These are phyloP conservation scores for Musa acuminata DNA, from an alignment of 176 grass and related monocot genomes.

Conservation along the genomic window DNA sequence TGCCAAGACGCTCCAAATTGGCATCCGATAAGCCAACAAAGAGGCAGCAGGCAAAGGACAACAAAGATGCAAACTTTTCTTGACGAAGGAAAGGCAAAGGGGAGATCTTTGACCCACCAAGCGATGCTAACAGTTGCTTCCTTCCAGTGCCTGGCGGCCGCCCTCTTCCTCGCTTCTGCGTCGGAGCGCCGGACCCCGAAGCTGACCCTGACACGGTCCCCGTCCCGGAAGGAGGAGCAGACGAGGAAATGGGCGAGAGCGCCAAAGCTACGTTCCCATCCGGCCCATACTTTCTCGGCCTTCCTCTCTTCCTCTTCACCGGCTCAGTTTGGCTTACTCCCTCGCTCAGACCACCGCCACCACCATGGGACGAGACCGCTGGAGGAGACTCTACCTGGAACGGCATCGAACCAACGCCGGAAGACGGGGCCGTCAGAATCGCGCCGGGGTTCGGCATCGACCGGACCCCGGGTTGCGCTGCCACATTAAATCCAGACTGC, in stretches of 20 bases:
- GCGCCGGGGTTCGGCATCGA: constrained; percentile 14
- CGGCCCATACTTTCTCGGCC: constrained; percentile 22
- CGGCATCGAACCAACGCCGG: not conserved
- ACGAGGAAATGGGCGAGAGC: constrained; percentile 7
- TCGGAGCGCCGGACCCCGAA: not conserved
- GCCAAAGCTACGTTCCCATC: constrained; percentile 9
- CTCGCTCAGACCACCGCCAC: not conserved
- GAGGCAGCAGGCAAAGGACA: not conserved
- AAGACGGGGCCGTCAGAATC: constrained; percentile 2
- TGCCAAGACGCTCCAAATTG: not conserved
- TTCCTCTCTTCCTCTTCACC: constrained; percentile 30
- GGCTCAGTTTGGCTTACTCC: not conserved
- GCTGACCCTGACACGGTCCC: not conserved
- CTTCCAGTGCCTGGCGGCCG: constrained; percentile 22
- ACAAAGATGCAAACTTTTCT: not conserved
- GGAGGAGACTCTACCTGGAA: constrained; percentile 20
- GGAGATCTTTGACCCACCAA: constrained; percentile 24
- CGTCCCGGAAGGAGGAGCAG: constrained; percentile 16
- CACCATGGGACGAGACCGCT: not conserved
- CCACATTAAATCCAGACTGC: constrained; percentile 10
- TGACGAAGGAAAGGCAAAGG: not conserved
- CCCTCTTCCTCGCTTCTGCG: constrained; percentile 10
- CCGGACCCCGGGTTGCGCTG: constrained; percentile 8
- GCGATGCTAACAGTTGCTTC: constrained; percentile 36
- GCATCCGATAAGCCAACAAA: not conserved